phyloP scores from a whole-genome alignment of 2,329 filamentous ascomycete species.

The Thelonectria blattea region DNA sequence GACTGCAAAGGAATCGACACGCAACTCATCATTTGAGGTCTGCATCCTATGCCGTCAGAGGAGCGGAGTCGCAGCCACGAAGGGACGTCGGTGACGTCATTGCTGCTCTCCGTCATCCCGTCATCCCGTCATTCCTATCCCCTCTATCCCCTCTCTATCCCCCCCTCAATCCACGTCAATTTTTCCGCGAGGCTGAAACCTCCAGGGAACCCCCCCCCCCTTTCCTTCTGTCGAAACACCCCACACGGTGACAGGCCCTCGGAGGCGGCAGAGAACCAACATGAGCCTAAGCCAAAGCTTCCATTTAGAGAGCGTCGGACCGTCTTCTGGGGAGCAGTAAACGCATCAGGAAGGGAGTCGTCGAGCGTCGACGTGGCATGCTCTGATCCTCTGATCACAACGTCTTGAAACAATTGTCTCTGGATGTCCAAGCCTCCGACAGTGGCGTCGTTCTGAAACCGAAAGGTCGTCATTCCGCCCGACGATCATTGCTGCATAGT shows the following conservation, averaged over 20 bases:
- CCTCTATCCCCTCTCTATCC: too few relatives aligned
- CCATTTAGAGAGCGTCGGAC: background rate
- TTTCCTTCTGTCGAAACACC: background rate
- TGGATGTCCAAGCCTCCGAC: slow-evolving; percentile 11
- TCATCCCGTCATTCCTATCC: too few relatives aligned
- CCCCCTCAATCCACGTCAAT: slow-evolving; percentile 29
- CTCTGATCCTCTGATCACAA: slow-evolving; percentile 7
- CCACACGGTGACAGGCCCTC: background rate
- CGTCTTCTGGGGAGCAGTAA: background rate
- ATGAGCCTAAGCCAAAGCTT: background rate
- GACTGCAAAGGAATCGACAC: too few relatives aligned
- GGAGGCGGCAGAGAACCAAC: slow-evolving; percentile 7
- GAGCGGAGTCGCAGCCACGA: slow-evolving; percentile 24
- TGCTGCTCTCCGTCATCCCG: slow-evolving; percentile 23
- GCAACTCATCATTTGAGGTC: background rate
- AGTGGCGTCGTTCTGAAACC: slow-evolving; percentile 25
- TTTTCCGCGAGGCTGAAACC: slow-evolving; percentile 38
- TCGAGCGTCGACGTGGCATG: slow-evolving; percentile 33
- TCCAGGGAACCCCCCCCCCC: slow-evolving; percentile 16
- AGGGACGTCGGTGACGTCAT: slow-evolving; percentile 31
- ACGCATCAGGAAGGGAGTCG: slow-evolving; percentile 24
- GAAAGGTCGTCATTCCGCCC: slow-evolving; percentile 19
- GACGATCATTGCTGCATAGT: slow-evolving; percentile 21
- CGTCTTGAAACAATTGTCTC: slow-evolving; percentile 20
- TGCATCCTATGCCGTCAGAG: slow-evolving; percentile 19